Percentiles rank a stretch among this genome's conserved stretches.
phyloP scores from a whole-genome alignment of 2,329 filamentous ascomycete genomes.

The Cladosporium sp. region DNA sequence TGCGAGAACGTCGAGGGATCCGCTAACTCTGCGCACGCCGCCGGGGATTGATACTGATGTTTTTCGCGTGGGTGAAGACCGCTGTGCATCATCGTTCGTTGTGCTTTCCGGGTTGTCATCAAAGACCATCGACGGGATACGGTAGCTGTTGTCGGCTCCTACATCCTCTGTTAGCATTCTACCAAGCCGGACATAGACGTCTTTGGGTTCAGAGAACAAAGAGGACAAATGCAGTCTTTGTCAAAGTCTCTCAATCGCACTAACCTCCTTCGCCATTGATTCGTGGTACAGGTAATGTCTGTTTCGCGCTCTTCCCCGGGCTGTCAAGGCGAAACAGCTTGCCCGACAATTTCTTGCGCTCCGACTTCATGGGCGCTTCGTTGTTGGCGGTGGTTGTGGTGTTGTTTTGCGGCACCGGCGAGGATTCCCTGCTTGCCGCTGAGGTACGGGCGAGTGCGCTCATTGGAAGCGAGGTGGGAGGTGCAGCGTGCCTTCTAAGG shows the following conservation, averaged over 20 bases:
- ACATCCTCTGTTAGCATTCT: background rate
- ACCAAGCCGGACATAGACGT: background rate
- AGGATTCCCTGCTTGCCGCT: slow-evolving; percentile 3
- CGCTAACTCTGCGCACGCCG: slow-evolving; percentile 7
- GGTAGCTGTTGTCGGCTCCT: slow-evolving; percentile 7
- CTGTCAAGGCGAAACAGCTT: slow-evolving; percentile 12
- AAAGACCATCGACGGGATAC: slow-evolving; percentile 12
- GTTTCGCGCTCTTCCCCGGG: slow-evolving; percentile 6
- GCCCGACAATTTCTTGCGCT: slow-evolving; percentile 3
- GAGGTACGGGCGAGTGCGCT: slow-evolving; percentile 7
- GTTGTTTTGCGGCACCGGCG: slow-evolving; percentile 3
- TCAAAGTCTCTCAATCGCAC: slow-evolving; percentile 2
- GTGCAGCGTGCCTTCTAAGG: slow-evolving; percentile 10
- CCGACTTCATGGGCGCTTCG: slow-evolving; percentile 2
- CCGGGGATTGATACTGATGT: background rate
- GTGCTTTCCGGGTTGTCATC: slow-evolving; percentile 4
- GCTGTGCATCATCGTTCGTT: background rate
- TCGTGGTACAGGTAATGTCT: background rate
- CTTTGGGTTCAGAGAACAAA: background rate
- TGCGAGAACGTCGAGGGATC: slow-evolving; percentile 7
- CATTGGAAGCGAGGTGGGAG: background rate
- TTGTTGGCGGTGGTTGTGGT: background rate
- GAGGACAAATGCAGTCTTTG: background rate
- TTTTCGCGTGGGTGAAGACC: slow-evolving; percentile 4
- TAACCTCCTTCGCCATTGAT: slow-evolving; percentile 9